Evolutionary conservation across 805 yeast genomes (phyloP).

Genomic region (Ogataea trehaloabstinens): DNA sequence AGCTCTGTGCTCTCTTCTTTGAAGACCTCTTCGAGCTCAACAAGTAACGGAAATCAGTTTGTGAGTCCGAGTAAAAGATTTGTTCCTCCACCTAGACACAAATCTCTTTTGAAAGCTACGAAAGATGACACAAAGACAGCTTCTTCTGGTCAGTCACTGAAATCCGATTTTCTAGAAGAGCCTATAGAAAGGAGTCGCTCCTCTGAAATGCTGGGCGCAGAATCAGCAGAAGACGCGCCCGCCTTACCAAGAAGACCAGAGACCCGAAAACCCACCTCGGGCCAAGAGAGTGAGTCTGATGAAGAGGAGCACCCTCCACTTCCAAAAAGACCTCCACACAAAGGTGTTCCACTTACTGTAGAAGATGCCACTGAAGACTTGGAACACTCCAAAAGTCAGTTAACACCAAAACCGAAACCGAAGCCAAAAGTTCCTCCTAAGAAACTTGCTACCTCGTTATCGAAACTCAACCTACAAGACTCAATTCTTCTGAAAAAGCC

Average conservation of each 20-base stretch:
- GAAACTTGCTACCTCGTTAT: conserved; percentile 6
- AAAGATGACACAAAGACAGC: not conserved
- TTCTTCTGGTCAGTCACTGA: not conserved
- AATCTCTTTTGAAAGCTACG: conserved; percentile 8
- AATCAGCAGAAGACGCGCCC: conserved; percentile 2
- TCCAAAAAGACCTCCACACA: conserved; percentile 4
- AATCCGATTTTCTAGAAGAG: not conserved
- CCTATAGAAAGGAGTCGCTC: no score
- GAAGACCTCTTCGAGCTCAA: no score
- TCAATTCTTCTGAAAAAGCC: conserved; percentile 5
- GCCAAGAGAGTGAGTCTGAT: conserved; percentile 1
- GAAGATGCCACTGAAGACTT: not conserved
- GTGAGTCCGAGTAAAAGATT: conserved; percentile 3
- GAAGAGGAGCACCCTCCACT: conserved; percentile 9
- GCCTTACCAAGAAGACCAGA: conserved; percentile 11
- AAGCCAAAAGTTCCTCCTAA: conserved; percentile 1
- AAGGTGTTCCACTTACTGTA: not conserved
- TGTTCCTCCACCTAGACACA: conserved; percentile 23
- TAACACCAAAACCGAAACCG: conserved; percentile 16
- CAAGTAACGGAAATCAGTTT: not conserved
- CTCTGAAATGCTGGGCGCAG: no score
- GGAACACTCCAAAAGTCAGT: not conserved
- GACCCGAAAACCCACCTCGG: not conserved
- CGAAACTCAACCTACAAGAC: conserved; percentile 6
- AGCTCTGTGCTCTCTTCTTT: not conserved